Base-by-base conservation (phyloP, 305 asterid species). In the Fraxinus latifolia region DNA sequence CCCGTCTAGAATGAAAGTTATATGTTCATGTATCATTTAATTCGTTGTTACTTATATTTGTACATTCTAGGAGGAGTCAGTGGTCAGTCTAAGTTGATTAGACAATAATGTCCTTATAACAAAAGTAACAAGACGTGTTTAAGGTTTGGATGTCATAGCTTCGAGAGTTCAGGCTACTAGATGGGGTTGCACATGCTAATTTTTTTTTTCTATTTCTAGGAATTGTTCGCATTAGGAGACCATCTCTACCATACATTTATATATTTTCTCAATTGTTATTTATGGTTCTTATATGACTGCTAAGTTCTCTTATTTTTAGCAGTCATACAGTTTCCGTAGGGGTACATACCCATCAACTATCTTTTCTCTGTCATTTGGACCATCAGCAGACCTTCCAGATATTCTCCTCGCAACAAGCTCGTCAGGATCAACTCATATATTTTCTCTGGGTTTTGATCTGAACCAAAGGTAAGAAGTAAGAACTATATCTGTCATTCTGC, bases 271-370 rank as follows among this genome's bases (percentile, higher is more conserved):
- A 74, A 14, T 80, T 85, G 32, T 60, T 71, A 12, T 42, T 67
- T 60, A 82, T 73, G 62, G 74, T 81, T 77, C 77, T 88, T 82
- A 32, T 76, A 25, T 60, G 62, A 36, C 81, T 78, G 55, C 89
- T 90, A 74, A 87, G 75, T 76, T 82, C 53, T 83, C 82, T 85
- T 85, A 73, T 86, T 65, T 83, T 89, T 87, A 47, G 76, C 95
- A 95, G 99, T 92, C 97, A 23, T 94, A 92, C 94, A 94, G 99
- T 89, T 95, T 95, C 89, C 95, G 99, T 85, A 92, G 99, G 89
- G 99, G 98, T 67, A 84, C 97, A 77, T 94, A 87, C 89, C 80
- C 97, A 79, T 95, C 99, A 37, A 89, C 88, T 72, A 92, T 95
- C 73, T 95, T 87, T 90, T 95, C 99, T 82, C 74, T 95, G 86